Evolutionary conservation across 495 filamentous ascomycete genomes (phyloP).

Genomic region (Talaromyces nanjingensis): DNA sequence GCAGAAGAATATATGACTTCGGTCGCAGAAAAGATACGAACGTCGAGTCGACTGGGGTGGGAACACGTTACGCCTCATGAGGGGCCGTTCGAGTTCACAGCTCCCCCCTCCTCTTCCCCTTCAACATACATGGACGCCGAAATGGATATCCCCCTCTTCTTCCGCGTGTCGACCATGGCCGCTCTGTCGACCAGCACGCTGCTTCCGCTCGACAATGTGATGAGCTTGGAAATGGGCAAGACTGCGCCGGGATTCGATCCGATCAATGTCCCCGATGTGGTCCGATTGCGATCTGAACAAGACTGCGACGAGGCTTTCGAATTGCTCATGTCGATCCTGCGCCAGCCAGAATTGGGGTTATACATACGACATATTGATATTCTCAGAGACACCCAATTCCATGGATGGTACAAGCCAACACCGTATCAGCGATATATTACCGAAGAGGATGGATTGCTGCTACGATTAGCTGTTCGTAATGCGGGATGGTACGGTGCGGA

Average conservation of each 20-base stretch:
- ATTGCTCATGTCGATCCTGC: constrained; percentile 12
- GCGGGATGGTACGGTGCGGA: constrained; percentile 14
- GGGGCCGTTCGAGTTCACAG: background rate
- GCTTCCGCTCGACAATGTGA: constrained; percentile 14
- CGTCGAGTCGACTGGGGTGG: constrained; percentile 1
- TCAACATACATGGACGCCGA: constrained; percentile 4
- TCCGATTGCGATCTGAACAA: constrained; percentile 7
- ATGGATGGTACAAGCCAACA: constrained; percentile 7
- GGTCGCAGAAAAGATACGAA: background rate
- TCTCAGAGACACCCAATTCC: background rate
- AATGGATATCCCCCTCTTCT: constrained; percentile 9
- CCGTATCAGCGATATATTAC: constrained; percentile 10
- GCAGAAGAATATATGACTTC: background rate
- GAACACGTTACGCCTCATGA: constrained; percentile 5
- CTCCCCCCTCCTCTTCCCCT: constrained; percentile 1
- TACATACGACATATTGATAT: constrained; percentile 13
- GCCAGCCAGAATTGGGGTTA: constrained; percentile 10
- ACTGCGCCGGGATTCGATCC: constrained; percentile 11
- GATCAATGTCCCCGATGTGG: constrained; percentile 3
- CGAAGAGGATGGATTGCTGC: constrained; percentile 13
- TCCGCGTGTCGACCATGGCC: constrained; percentile 13
- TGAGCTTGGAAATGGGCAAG: constrained; percentile 17
- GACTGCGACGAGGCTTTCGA: constrained; percentile 13
- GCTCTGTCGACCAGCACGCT: constrained; percentile 19
- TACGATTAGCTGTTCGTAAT: constrained; percentile 12